Evolutionary conservation across 768 basidiomycete species (phyloP).

Genomic region (Amanita thiersii): DNA sequence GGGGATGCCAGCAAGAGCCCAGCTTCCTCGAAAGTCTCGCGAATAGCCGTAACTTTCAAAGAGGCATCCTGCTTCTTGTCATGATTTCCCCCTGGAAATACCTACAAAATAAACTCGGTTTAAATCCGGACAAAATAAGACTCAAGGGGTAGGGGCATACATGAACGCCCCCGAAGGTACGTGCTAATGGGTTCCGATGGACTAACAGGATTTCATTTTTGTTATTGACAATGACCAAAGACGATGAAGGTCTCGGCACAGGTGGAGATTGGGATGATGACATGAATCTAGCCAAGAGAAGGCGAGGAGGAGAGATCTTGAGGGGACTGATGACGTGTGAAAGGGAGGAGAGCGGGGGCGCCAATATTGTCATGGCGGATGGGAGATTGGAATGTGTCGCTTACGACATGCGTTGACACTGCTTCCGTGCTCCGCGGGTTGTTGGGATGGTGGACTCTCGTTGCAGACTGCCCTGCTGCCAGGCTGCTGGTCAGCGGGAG

Average conservation of each 20-base stretch:
- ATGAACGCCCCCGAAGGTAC: slow-evolving; percentile 58
- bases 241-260: slow-evolving; percentile 55
- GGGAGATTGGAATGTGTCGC: too few relatives aligned
- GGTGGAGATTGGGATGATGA: slow-evolving; percentile 1
- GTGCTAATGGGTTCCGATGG: slow-evolving; percentile 57
- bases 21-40: slow-evolving; percentile 74
- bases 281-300: not conserved
- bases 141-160: slow-evolving; percentile 27
- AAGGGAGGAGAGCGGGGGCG: too few relatives aligned
- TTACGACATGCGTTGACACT: too few relatives aligned
- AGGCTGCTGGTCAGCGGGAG: too few relatives aligned
- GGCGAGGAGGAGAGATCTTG: not conserved
- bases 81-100: slow-evolving; percentile 70
- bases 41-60: slow-evolving; percentile 53
- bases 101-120: slow-evolving; percentile 29
- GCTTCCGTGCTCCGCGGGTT: too few relatives aligned
- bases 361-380: too few relatives aligned
- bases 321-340: slow-evolving; percentile 4
- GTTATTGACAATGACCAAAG: slow-evolving; percentile 55
- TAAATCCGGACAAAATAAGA: not conserved
- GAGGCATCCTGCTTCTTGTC: slow-evolving; percentile 54
- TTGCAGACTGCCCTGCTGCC: too few relatives aligned
- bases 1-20: slow-evolving; percentile 55
- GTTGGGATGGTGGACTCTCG: too few relatives aligned
- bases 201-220: slow-evolving; percentile 65